Evolutionary conservation across 805 yeast species (phyloP), one percentile per base, ranked within the genome.

Genomic region (Clavispora asparagi): DNA sequence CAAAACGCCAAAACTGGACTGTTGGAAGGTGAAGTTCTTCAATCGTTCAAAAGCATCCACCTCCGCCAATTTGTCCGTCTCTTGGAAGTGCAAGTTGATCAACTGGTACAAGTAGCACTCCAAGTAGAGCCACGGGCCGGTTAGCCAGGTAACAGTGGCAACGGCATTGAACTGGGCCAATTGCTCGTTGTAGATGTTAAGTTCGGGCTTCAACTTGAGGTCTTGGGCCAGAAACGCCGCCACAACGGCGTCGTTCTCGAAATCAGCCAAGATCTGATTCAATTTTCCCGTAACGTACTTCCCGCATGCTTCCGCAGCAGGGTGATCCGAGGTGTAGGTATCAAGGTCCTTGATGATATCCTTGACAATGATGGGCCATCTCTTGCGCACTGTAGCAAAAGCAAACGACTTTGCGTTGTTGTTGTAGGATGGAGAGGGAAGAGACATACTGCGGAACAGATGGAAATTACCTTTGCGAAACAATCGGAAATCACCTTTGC

Each of bases 71-170:
- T 43, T 41, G n/a, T 37, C 14, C 2, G 56, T 51, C n/a, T 47
- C 46, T 12, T 68, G 56, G 39, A 62, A 52, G 83, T 84, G 82
- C 47, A 51, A 51, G 58, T 85, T 78, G 45, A 87, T 66, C 49
- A 73, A 63, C 48, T 96, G 81, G 67, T 94, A 94, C 48, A 94
- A 62, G 60, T 85, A 83, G 63, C 96, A 85, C 64, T 95, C 99
- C 37, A 85, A 71, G 59, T 76, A 85, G 44, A 94, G 70, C 99
- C 99, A 94, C 16, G 96, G 96, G 1, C 92, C 95, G 8, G 83
- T 74, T 40, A 72, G 68, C 97, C 97, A 94, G 13, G 86, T 79
- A 43, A 75, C 58, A 14, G 48, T 42, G 47, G 53, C 61, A 3
- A 46, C 39, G 25, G 44, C 43, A 42, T 62, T 64, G 40, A 68